These are phyloP conservation scores for Brasenia schreberi DNA, from an alignment of 164 flowering plant genomes.

Conservation along the genomic window DNA sequence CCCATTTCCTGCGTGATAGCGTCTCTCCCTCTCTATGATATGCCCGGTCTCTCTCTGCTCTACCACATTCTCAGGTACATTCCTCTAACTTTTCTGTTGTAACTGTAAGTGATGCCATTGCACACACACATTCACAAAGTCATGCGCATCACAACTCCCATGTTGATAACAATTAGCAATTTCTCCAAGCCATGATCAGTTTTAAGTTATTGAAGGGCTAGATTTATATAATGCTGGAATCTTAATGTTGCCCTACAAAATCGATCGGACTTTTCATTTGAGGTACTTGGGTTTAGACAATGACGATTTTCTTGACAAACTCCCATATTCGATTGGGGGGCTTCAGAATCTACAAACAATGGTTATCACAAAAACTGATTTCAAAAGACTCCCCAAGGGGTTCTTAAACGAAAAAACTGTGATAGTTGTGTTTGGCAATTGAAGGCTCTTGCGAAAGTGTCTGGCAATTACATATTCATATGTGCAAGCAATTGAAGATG, in stretches of 20 bases:
- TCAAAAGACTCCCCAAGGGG: not conserved
- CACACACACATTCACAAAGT: too few relatives aligned
- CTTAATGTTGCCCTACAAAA: not conserved
- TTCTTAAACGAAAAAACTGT: conserved; percentile 1
- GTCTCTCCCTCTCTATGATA: too few relatives aligned
- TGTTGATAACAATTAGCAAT: not conserved
- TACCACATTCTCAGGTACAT: too few relatives aligned
- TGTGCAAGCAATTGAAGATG: conserved; percentile 1
- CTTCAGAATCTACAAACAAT: conserved; percentile 4
- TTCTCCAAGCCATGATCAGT: not conserved
- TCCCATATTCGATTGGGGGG: conserved; percentile 1
- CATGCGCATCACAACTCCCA: too few relatives aligned
- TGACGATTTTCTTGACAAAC: not conserved
- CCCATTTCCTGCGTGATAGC: too few relatives aligned
- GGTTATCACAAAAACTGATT: not conserved
- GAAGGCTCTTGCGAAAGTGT: too few relatives aligned
- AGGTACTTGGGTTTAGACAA: not conserved
- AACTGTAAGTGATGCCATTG: too few relatives aligned
- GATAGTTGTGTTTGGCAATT: conserved; percentile 2
- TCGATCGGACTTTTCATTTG: not conserved
- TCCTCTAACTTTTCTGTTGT: too few relatives aligned
- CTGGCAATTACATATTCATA: not conserved
- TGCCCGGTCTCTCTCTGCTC: too few relatives aligned
- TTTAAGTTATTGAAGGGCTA: not conserved
- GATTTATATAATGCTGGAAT: not conserved